Evolutionary conservation across 2,329 filamentous ascomycete genomes (phyloP).

Genomic region (Thermothelomyces thermophilus): DNA sequence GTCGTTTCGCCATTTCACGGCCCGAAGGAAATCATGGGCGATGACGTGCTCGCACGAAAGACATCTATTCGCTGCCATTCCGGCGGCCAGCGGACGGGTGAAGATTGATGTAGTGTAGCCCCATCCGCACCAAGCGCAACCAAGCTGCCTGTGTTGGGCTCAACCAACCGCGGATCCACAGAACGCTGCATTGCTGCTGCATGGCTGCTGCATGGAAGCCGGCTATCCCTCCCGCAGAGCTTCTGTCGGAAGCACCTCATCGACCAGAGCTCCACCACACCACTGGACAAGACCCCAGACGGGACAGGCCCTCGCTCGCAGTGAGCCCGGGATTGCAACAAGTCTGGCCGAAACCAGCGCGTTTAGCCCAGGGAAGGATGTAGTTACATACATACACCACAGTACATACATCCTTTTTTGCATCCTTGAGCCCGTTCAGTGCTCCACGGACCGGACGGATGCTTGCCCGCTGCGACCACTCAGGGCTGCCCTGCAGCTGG

Average conservation of each 20-base stretch:
- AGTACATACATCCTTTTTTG: too few relatives aligned
- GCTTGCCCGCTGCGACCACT: too few relatives aligned
- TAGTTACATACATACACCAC: too few relatives aligned
- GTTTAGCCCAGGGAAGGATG: too few relatives aligned
- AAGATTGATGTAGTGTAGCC: slow-evolving; percentile 3
- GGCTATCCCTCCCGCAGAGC: slow-evolving; percentile 16
- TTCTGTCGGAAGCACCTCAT: slow-evolving; percentile 17
- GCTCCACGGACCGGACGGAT: neutral
- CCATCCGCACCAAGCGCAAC: neutral
- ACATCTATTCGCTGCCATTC: slow-evolving; percentile 14
- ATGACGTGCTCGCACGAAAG: slow-evolving; percentile 14
- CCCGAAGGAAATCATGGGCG: neutral
- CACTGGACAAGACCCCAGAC: slow-evolving; percentile 20
- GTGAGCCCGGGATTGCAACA: slow-evolving; percentile 19
- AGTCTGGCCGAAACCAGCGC: slow-evolving; percentile 18
- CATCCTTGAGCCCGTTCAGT: slow-evolving; percentile 14
- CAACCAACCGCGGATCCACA: slow-evolving; percentile 9
- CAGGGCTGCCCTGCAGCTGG: slow-evolving; percentile 2
- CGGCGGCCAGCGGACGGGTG: slow-evolving; percentile 7
- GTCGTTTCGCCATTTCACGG: slow-evolving; percentile 1
- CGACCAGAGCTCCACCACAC: slow-evolving; percentile 16
- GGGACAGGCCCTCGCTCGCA: slow-evolving; percentile 21
- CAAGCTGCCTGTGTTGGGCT: neutral
- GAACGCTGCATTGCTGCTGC: slow-evolving; percentile 13
- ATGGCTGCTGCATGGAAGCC: slow-evolving; percentile 21